Conservation (phyloP, 345 rosid species). For the Brassica nigra region DNA sequence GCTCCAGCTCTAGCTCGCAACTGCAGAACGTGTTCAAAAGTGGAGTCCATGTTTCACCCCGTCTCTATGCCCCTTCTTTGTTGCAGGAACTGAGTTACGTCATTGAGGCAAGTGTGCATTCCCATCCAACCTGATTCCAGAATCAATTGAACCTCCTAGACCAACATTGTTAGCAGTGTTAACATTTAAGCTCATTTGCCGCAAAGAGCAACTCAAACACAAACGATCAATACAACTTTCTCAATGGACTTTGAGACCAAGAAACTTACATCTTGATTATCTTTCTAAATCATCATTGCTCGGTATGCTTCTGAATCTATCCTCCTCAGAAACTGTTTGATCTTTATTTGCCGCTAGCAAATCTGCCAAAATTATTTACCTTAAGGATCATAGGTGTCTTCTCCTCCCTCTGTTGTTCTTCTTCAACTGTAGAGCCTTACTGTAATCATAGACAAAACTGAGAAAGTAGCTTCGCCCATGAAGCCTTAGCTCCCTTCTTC, state of each 20-base stretch:
- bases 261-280: conserved; percentile 41
- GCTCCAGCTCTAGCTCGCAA: not conserved
- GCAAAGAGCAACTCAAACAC: conserved; percentile 14
- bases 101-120: too few species aligned
- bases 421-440: too few species aligned
- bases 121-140: too few species aligned
- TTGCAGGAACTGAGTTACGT: too few species aligned
- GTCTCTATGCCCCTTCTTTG: too few species aligned
- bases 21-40: not conserved
- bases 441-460: conserved; percentile 39
- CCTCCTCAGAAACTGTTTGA: conserved; percentile 44
- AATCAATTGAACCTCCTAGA: too few species aligned
- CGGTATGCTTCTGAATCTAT: conserved; percentile 53
- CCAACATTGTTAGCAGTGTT: too few species aligned
- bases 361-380: not conserved
- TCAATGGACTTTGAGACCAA: not conserved
- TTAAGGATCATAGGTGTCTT: too few species aligned
- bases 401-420: too few species aligned
- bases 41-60: not conserved
- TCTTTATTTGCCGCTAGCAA: conserved; percentile 51
- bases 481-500: conserved; percentile 49
- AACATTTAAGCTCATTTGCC: conserved; percentile 46
- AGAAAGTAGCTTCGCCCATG: conserved; percentile 92
- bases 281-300: conserved; percentile 47
- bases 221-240: not conserved